Conservation (phyloP, 2,329 filamentous ascomycete species). For the Aspergillus latus region DNA sequence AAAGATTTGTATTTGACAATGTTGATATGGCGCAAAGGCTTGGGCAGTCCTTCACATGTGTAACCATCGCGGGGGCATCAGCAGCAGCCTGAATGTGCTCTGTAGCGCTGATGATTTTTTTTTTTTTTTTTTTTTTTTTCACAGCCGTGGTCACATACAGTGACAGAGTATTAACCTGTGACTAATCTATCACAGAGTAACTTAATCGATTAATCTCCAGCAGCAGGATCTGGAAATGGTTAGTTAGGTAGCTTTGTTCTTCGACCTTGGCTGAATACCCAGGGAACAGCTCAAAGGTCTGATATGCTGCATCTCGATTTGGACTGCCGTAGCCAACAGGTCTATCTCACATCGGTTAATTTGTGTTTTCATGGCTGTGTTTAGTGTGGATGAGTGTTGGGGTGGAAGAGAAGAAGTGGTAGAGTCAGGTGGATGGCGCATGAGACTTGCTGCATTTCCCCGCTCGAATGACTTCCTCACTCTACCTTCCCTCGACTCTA, state of each 20-base stretch:
- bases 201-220: too few relatives aligned
- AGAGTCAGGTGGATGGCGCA: background rate
- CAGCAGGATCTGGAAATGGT: too few relatives aligned
- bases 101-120: background rate
- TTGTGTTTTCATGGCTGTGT: too few relatives aligned
- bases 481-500: background rate
- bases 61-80: background rate
- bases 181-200: too few relatives aligned
- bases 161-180: too few relatives aligned
- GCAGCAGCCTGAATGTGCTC: background rate
- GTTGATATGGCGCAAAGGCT: background rate
- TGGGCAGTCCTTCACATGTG: background rate
- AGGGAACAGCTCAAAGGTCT: too few relatives aligned
- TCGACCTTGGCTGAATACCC: too few relatives aligned
- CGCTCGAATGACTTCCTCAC: background rate
- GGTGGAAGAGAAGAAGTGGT: background rate
- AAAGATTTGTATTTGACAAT: too few relatives aligned
- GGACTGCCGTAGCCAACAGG: background rate
- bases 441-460: background rate
- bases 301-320: background rate
- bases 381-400: background rate
- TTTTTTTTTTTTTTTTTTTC: background rate
- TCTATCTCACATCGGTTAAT: background rate
- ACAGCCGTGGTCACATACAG: background rate
- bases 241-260: too few relatives aligned